Evolutionary conservation across 305 asterid species (phyloP), one percentile per base, ranked within the genome.

Genomic region (Ilex paraguariensis): DNA sequence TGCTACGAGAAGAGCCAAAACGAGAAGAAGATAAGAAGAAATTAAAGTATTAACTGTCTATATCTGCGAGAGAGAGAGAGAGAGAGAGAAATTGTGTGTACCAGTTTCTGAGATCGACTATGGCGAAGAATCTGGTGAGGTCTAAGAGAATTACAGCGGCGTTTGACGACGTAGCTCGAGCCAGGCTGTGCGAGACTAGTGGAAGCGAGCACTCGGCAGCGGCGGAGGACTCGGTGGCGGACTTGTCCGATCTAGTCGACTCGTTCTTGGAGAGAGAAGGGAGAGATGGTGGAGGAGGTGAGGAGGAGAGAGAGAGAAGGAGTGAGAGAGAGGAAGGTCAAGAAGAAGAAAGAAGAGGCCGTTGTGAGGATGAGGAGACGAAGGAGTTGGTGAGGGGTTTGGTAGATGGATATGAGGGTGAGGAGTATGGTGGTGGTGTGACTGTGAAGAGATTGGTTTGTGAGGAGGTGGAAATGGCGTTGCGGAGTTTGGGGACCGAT

Each of bases 141-240:
- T 52, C 4, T 13, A 52, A 52, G 56, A 52, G 56, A 14, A 14
- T 52, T 5, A 14, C 56, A 14, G 56, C 15, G 13, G 56, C 56
- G 13, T 52, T 52, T 13, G 56, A 52, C 28, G 56, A 52, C 7
- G 56, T 13, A 6, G 56, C 56, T 13, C 2, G 56, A 14, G 16
- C 16, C 7, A 10, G 56, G 56, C 56, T 14, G 6, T 52, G 56
- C 56, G 13, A 52, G 28, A 52, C 6, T 13, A 52, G 56, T 14
- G 56, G 56, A 7, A 52, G 59, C 39, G 59, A 55, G 13, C 59
- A 55, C 39, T 55, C 59, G 4, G 59, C 59, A 1, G 54, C 54
- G n/a, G 50, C 28, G 28, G 28, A 45, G 28, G 15, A 53, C 14
- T 21, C 59, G 9, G 33, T 7, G 36, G 13, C 31, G 10, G 36